phyloP scores from a whole-genome alignment of 2,329 filamentous ascomycete species.

The Alternaria novae-zelandiae region DNA sequence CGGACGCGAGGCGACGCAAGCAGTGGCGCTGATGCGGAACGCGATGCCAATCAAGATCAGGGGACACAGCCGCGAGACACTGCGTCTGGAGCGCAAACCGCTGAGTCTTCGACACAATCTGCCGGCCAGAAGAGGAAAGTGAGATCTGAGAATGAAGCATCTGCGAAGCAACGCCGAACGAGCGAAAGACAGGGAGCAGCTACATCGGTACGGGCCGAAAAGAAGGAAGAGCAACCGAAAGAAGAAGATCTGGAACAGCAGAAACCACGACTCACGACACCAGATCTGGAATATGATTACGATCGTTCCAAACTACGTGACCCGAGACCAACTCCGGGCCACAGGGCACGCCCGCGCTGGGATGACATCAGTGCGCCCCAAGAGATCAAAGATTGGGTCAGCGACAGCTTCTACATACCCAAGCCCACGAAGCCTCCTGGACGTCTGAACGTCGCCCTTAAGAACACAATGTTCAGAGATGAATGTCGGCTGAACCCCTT shows the following conservation, averaged over 20 bases:
- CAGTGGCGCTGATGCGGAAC: not conserved
- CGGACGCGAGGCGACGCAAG: not conserved
- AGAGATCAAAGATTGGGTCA: not conserved
- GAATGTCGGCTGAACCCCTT: not conserved
- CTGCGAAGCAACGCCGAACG: not conserved
- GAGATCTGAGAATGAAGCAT: not conserved
- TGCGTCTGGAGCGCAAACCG: not conserved
- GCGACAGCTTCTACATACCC: not conserved
- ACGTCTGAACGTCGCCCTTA: not conserved
- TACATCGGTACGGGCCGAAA: not conserved
- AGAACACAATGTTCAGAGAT: not conserved
- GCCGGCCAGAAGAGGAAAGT: not conserved
- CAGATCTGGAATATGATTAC: constrained; percentile 13
- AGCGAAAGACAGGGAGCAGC: not conserved
- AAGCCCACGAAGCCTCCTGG: not conserved
- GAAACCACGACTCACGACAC: constrained; percentile 8
- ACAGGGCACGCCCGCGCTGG: not conserved
- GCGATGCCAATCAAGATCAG: not conserved
- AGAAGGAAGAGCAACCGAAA: not conserved
- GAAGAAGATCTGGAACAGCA: not conserved
- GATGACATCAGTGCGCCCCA: not conserved
- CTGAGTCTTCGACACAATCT: not conserved
- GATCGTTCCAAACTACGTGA: constrained; percentile 10
- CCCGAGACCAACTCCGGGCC: not conserved
- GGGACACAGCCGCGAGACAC: not conserved